Evolutionary conservation across 176 grass and related monocot genomes (phyloP).

Genomic region (Raddia guianensis): DNA sequence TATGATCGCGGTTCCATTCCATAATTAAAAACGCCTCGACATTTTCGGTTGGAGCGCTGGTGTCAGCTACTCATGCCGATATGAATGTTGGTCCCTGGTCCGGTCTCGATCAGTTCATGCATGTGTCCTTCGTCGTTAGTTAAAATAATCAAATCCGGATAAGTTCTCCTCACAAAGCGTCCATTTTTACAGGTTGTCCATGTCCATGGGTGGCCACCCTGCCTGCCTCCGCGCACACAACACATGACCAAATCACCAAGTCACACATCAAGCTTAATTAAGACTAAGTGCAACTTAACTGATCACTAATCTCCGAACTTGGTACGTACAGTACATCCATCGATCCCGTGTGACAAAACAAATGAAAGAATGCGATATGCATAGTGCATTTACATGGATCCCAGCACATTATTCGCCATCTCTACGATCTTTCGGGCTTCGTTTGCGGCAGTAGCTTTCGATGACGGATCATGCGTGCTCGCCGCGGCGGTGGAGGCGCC

Average conservation of each 20-base stretch:
- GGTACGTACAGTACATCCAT: constrained; percentile 17
- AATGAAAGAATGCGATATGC: constrained; percentile 53
- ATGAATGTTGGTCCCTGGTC: constrained; percentile 25
- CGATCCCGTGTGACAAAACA: constrained; percentile 29
- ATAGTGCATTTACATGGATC: constrained; percentile 34
- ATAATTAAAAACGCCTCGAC: not conserved
- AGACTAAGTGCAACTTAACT: not conserved
- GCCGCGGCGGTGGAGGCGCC: too few relatives aligned
- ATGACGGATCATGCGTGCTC: not conserved
- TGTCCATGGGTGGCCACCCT: not conserved
- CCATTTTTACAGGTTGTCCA: constrained; percentile 1
- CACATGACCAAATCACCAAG: not conserved
- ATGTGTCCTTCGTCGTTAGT: not conserved
- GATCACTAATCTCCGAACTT: constrained; percentile 3
- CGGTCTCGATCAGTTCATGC: not conserved
- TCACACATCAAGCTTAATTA: too few relatives aligned
- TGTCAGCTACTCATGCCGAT: not conserved
- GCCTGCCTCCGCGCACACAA: not conserved
- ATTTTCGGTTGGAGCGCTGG: too few relatives aligned
- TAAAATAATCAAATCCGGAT: constrained; percentile 4
- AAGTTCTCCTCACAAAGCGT: not conserved
- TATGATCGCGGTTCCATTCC: too few relatives aligned
- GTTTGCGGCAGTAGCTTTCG: not conserved
- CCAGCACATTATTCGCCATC: constrained; percentile 6
- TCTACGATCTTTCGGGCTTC: not conserved